Evolutionary conservation across 2,329 filamentous ascomycete genomes (phyloP).

Genomic region (Trichoderma arundinaceum): DNA sequence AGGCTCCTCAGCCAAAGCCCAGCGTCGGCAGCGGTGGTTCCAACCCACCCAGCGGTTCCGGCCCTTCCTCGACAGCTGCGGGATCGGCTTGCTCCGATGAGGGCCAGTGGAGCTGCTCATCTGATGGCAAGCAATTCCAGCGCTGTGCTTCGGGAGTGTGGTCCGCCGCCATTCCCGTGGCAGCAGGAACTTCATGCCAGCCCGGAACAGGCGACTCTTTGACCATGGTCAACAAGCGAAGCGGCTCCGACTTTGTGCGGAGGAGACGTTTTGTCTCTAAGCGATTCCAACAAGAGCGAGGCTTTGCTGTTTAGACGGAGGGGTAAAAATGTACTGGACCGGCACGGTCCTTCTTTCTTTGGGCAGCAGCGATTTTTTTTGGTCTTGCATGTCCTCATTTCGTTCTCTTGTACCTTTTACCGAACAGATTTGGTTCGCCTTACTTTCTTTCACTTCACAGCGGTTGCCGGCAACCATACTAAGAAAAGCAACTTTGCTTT

Average conservation of each 20-base stretch:
- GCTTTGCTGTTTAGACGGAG: not conserved
- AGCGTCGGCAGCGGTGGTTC: slow-evolving; percentile 8
- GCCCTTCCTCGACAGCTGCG: slow-evolving; percentile 34
- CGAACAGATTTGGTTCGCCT: not conserved
- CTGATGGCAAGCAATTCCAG: slow-evolving; percentile 60
- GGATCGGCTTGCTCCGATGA: slow-evolving; percentile 57
- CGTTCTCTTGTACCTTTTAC: slow-evolving; percentile 15
- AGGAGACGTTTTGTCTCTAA: slow-evolving; percentile 7
- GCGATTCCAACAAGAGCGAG: not conserved
- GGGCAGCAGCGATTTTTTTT: not conserved
- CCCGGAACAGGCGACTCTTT: slow-evolving; percentile 40
- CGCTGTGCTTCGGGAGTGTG: slow-evolving; percentile 66
- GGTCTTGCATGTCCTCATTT: not conserved
- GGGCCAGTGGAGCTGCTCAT: slow-evolving; percentile 64
- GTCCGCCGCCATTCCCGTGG: slow-evolving; percentile 56
- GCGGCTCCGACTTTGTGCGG: not conserved
- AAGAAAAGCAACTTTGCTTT: not conserved
- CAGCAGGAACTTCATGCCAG: slow-evolving; percentile 59
- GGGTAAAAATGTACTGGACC: not conserved
- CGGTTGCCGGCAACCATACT: slow-evolving; percentile 17
- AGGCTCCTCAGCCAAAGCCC: slow-evolving; percentile 19
- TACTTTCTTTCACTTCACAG: slow-evolving; percentile 6
- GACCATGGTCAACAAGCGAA: slow-evolving; percentile 31
- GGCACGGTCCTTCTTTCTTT: not conserved
- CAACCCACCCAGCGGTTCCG: slow-evolving; percentile 8